A percentile compares a stretch with the other conserved stretches of the same genome.
Conservation (phyloP, 805 yeast species). For the Candida sonorensis region DNA sequence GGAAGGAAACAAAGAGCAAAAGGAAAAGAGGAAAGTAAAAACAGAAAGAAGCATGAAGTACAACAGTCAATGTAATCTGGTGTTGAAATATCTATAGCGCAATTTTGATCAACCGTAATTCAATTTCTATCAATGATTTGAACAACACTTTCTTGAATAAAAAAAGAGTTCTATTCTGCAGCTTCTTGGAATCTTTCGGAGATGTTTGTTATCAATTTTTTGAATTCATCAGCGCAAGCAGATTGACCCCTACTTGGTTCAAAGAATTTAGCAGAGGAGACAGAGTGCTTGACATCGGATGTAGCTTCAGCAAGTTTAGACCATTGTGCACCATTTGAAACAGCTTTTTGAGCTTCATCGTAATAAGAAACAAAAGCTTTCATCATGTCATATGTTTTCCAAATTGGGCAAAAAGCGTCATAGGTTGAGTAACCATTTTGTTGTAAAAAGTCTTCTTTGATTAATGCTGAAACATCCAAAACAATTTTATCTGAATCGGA, state of each 20-base stretch:
- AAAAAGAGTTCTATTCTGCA: constrained; percentile 51
- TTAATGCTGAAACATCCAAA: constrained; percentile 81
- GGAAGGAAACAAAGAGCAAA: no score
- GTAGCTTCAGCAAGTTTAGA: constrained; percentile 85
- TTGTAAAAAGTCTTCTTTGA: constrained; percentile 97
- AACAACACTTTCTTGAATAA: neutral
- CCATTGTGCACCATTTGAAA: constrained; percentile 92
- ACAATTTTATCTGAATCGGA: constrained; percentile 96
- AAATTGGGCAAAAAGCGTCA: constrained; percentile 98
- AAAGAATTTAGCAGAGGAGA: constrained; percentile 90
- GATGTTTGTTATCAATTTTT: constrained; percentile 63
- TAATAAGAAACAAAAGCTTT: constrained; percentile 84
- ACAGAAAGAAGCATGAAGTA: no score
- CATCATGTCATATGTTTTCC: constrained; percentile 99
- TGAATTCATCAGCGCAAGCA: constrained; percentile 71
- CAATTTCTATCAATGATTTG: no score
- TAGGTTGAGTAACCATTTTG: constrained; percentile 98
- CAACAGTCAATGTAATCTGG: no score
- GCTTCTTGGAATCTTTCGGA: constrained; percentile 94
- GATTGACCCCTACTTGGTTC: constrained; percentile 91
- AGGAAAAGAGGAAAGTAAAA: no score
- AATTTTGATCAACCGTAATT: no score
- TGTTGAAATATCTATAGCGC: no score
- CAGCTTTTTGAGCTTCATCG: constrained; percentile 97
- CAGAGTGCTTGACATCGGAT: constrained; percentile 84